Conservation (phyloP, 345 rosid species). For the Populus simonii region DNA sequence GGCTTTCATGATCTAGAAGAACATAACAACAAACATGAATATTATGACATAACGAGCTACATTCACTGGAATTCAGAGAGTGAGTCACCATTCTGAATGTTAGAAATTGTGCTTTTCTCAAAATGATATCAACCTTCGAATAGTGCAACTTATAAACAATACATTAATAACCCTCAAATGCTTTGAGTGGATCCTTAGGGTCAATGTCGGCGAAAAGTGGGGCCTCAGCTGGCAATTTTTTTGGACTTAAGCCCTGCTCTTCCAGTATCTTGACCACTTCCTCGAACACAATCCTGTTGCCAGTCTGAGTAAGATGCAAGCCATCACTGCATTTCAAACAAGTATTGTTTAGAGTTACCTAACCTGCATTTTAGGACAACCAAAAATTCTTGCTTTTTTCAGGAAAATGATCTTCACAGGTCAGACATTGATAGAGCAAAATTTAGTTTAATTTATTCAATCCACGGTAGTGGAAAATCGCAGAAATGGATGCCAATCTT, state of each 20-base stretch:
- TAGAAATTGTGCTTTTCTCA: background rate
- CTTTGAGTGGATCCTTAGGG: conserved; percentile 53
- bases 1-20: too few relatives aligned
- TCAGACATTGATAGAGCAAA: background rate
- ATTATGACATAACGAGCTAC: too few relatives aligned
- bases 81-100: background rate
- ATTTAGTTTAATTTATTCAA: background rate
- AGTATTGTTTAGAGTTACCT: background rate
- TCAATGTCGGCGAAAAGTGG: conserved; percentile 61
- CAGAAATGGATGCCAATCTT: background rate
- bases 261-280: conserved; percentile 59
- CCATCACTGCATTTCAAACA: conserved; percentile 60
- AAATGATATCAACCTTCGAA: background rate
- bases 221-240: conserved; percentile 53
- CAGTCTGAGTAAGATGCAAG: conserved; percentile 55
- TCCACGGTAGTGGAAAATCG: background rate
- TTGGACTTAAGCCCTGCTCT: conserved; percentile 49
- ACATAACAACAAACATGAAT: too few relatives aligned
- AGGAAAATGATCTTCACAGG: background rate
- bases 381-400: background rate
- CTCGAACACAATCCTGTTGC: conserved; percentile 68
- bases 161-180: conserved; percentile 36
- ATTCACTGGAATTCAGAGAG: background rate
- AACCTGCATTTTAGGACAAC: background rate
- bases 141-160: background rate